phyloP scores from a whole-genome alignment of 2,329 filamentous ascomycete genomes.

The Dactylonectria macrodidyma region DNA sequence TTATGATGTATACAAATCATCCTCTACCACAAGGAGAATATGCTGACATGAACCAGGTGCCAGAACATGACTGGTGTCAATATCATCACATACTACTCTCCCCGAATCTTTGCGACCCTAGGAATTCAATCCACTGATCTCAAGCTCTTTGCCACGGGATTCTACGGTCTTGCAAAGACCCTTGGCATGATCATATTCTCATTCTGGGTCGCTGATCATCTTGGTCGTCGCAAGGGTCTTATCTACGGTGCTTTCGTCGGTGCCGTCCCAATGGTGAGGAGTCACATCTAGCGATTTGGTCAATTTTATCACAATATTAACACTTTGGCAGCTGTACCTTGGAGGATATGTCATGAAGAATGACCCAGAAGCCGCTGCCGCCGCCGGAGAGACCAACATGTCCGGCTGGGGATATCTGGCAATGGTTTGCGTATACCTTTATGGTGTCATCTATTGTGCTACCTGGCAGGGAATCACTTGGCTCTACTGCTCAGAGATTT shows the following conservation, averaged over 20 bases:
- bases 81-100: constrained; percentile 70
- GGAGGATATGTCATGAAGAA: constrained; percentile 50
- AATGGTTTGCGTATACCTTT: constrained; percentile 58
- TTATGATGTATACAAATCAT: constrained; percentile 53
- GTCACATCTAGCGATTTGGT: not conserved
- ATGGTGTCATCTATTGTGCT: constrained; percentile 51
- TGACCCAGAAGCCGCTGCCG: constrained; percentile 53
- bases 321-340: constrained; percentile 45
- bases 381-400: constrained; percentile 55
- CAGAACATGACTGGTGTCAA: constrained; percentile 60
- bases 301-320: too few species aligned
- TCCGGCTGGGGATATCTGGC: constrained; percentile 56
- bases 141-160: constrained; percentile 53
- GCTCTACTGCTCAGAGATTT: constrained; percentile 62
- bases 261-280: constrained; percentile 48
- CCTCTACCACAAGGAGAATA: not conserved
- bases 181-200: constrained; percentile 52
- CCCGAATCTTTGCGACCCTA: constrained; percentile 52
- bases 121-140: constrained; percentile 50
- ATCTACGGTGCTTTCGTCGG: constrained; percentile 53
- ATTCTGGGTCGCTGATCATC: constrained; percentile 61
- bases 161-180: constrained; percentile 54
- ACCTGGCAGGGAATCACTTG: constrained; percentile 57
- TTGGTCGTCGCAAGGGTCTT: constrained; percentile 63
- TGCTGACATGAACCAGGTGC: constrained; percentile 14